These are phyloP conservation scores for Rhypophila decipiens DNA, from an alignment of 495 filamentous ascomycete genomes.

Conservation along the genomic window DNA sequence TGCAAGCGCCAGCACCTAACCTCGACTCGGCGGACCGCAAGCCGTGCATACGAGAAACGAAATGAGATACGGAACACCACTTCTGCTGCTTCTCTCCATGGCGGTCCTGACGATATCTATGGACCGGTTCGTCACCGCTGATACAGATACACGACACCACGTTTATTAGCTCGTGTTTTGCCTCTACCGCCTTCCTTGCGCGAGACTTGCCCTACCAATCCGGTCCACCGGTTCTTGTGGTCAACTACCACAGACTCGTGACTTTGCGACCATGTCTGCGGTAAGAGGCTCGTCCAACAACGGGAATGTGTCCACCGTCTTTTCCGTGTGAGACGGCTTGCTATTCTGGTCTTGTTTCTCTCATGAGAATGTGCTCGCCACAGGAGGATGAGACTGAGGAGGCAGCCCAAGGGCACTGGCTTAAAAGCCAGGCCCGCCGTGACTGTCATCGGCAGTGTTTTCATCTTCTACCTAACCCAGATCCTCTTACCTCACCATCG, in stretches of 20 bases:
- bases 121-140: too few species aligned
- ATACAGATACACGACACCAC: too few species aligned
- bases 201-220: background rate
- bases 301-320: background rate
- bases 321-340: background rate
- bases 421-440: background rate
- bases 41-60: too few species aligned
- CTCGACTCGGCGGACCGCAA: too few species aligned
- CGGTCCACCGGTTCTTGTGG: slow-evolving; percentile 6
- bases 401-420: background rate
- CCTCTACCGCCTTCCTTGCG: too few species aligned
- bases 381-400: slow-evolving; percentile 9
- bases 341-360: background rate
- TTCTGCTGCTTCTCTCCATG: too few species aligned
- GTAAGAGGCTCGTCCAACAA: background rate
- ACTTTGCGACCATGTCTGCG: slow-evolving; percentile 14
- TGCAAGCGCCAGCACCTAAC: too few species aligned
- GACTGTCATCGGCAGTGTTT: too few species aligned
- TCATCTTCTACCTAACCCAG: too few species aligned
- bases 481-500: background rate
- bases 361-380: slow-evolving; percentile 1
- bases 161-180: too few species aligned
- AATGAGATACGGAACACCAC: too few species aligned
- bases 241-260: slow-evolving; percentile 21
- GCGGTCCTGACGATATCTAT: too few species aligned